Percentiles rank a stretch among this genome's conserved stretches.
These are phyloP conservation scores for Cicer yamashitae DNA, from an alignment of 306 rosid species.

Conservation along the genomic window DNA sequence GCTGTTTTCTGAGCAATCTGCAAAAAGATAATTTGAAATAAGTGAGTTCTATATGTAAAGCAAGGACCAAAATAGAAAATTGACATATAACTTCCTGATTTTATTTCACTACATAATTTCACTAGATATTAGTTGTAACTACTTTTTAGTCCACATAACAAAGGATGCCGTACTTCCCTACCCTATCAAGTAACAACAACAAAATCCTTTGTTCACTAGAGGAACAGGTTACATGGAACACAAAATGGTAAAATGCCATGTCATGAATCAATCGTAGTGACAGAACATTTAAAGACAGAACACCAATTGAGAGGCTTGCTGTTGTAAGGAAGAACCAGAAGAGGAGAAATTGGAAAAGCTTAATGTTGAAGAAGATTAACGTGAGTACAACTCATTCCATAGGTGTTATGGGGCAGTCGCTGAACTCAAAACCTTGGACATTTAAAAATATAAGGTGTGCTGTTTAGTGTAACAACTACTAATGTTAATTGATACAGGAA, in stretches of 20 bases:
- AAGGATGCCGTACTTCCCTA: neutral
- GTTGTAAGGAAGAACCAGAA: neutral
- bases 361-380: neutral
- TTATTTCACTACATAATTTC: slow-evolving; percentile 30
- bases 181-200: neutral
- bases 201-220: neutral
- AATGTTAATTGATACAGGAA: no score
- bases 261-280: slow-evolving; percentile 1
- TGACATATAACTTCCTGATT: slow-evolving; percentile 11
- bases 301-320: neutral
- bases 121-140: neutral
- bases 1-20: slow-evolving; percentile 84
- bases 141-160: slow-evolving; percentile 1
- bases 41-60: slow-evolving; percentile 25
- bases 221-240: neutral
- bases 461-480: neutral
- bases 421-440: neutral
- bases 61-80: slow-evolving; percentile 20
- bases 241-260: slow-evolving; percentile 3
- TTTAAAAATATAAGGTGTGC: neutral
- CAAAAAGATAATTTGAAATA: slow-evolving; percentile 23
- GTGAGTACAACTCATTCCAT: neutral
- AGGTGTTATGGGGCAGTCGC: neutral
- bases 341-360: neutral
- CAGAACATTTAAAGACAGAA: slow-evolving; percentile 1